Percentiles rank a stretch among this genome's conserved stretches.
Evolutionary conservation across 1,284 basidiomycete genomes (phyloP).

Genomic region (Sanguinoderma infundibulare): DNA sequence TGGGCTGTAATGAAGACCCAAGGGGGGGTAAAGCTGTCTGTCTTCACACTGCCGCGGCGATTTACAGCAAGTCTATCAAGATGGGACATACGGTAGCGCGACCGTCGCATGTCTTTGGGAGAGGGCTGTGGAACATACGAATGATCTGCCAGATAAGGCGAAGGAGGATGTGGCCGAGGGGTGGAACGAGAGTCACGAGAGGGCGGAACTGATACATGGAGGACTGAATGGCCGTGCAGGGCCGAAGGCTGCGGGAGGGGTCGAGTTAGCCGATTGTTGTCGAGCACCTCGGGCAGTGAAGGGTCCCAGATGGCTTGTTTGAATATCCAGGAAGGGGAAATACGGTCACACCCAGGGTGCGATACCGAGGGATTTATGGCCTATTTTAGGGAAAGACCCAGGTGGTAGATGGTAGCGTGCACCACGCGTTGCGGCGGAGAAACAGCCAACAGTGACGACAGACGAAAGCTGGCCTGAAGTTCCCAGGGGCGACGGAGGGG

Average conservation of each 20-base stretch:
- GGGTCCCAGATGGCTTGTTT: background rate
- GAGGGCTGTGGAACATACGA: conserved; percentile 5
- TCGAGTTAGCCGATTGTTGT: conserved; percentile 12
- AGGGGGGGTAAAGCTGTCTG: conserved; percentile 1
- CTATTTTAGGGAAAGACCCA: conserved; percentile 16
- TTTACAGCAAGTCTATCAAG: conserved; percentile 5
- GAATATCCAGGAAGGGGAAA: conserved; percentile 4
- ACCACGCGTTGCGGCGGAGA: conserved; percentile 8
- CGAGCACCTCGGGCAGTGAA: background rate
- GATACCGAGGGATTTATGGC: conserved; percentile 20
- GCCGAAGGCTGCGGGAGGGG: background rate
- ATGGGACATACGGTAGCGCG: conserved; percentile 20
- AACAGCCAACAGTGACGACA: background rate
- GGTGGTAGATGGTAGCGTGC: conserved; percentile 6
- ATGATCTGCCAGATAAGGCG: conserved; percentile 19
- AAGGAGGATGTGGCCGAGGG: conserved; percentile 1
- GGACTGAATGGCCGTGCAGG: conserved; percentile 8
- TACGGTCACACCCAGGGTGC: conserved; percentile 15
- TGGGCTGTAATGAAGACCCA: conserved; percentile 10
- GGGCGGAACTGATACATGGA: conserved; percentile 14
- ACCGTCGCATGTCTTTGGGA: conserved; percentile 14
- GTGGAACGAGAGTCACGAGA: conserved; percentile 17
- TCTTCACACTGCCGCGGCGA: conserved; percentile 1
- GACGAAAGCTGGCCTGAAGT: background rate
- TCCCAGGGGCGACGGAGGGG: too few species aligned